A percentile compares a stretch with the other conserved stretches of the same genome.
Evolutionary conservation across 495 filamentous ascomycete genomes (phyloP).

Genomic region (Xanthoparmelia taractica): DNA sequence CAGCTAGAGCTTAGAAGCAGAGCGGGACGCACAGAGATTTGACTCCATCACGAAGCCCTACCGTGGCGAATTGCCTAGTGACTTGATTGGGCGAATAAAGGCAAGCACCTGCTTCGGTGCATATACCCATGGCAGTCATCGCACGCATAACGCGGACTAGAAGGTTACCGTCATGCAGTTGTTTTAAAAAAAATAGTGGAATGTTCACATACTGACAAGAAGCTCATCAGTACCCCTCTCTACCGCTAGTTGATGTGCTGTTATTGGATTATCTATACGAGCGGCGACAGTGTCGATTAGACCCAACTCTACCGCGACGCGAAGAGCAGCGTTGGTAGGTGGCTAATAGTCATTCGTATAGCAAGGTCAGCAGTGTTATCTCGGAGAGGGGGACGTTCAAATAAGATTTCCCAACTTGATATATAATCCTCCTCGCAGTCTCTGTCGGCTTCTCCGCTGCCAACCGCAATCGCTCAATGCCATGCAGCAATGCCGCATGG

Average conservation of each 20-base stretch:
- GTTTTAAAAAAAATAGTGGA: neutral
- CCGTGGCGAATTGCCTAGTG: conserved; percentile 25
- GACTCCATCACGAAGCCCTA: conserved; percentile 26
- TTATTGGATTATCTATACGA: conserved; percentile 13
- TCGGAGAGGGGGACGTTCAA: too few species aligned
- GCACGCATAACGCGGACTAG: conserved; percentile 28
- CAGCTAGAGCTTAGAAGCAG: neutral
- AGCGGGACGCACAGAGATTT: conserved; percentile 25
- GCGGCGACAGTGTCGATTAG: conserved; percentile 9
- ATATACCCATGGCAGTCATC: conserved; percentile 25
- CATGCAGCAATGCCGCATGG: conserved; percentile 23
- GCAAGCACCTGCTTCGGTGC: conserved; percentile 25
- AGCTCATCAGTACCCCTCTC: conserved; percentile 5
- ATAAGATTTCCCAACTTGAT: conserved; percentile 24
- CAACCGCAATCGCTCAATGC: conserved; percentile 26
- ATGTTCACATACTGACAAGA: conserved; percentile 10
- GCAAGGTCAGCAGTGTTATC: neutral
- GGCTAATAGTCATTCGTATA: conserved; percentile 1
- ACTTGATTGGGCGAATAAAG: conserved; percentile 25
- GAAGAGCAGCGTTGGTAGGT: conserved; percentile 9
- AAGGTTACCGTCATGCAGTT: too few species aligned
- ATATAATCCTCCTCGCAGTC: conserved; percentile 27
- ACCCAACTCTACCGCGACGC: conserved; percentile 15
- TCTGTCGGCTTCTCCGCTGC: conserved; percentile 27
- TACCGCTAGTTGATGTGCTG: conserved; percentile 8